phyloP scores from a whole-genome alignment of 176 grass and related monocot species.

The Guadua angustifolia region DNA sequence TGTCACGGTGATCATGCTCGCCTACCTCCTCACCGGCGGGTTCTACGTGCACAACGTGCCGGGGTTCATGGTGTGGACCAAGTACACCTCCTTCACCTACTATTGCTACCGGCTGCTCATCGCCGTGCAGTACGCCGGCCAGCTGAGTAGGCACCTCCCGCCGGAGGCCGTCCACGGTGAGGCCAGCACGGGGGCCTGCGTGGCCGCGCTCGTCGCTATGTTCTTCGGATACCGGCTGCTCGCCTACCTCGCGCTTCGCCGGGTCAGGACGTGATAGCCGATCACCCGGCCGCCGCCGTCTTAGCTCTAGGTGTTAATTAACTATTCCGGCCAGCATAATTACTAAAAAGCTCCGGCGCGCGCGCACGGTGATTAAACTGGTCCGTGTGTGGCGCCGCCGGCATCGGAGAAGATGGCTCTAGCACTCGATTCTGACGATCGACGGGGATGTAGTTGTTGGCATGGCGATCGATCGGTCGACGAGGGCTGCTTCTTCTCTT shows the following conservation, averaged over 20 bases:
- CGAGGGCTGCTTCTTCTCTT: conserved; percentile 13
- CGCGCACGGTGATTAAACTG: background rate
- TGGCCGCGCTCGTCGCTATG: conserved; percentile 67
- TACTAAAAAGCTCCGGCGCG: background rate
- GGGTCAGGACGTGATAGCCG: conserved; percentile 52
- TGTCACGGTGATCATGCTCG: conserved; percentile 79
- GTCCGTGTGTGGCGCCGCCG: background rate
- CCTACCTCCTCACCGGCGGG: conserved; percentile 85
- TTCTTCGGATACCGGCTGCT: conserved; percentile 75
- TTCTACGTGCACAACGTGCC: conserved; percentile 91
- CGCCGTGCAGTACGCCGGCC: conserved; percentile 67
- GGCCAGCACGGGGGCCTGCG: conserved; percentile 22
- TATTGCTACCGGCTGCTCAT: conserved; percentile 90
- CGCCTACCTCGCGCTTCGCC: conserved; percentile 73
- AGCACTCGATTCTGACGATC: conserved; percentile 11
- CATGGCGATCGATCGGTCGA: conserved; percentile 7
- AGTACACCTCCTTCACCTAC: conserved; percentile 95
- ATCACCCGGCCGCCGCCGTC: background rate
- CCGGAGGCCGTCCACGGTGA: conserved; percentile 25
- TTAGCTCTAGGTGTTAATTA: conserved; percentile 28
- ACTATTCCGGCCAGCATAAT: background rate
- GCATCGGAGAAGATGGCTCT: conserved; percentile 19
- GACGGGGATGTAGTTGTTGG: conserved; percentile 35
- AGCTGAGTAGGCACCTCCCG: conserved; percentile 15
- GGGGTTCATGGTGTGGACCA: conserved; percentile 75